phyloP scores from a whole-genome alignment of 2,329 filamentous ascomycete species.

The Aspergillus tubingensis region DNA sequence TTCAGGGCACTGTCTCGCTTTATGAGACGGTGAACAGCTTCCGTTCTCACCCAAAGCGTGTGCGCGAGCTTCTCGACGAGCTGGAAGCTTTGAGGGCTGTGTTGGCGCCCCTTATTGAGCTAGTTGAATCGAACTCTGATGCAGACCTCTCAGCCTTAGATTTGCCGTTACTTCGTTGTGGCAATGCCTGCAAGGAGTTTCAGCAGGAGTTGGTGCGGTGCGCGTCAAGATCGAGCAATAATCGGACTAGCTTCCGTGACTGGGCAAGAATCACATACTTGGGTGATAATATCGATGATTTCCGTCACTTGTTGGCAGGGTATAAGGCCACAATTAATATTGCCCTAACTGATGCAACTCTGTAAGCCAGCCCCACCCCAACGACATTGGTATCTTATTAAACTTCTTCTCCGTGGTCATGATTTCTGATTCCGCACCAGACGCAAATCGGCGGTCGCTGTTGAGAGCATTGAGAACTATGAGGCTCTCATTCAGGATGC shows the following conservation, averaged over 20 bases:
- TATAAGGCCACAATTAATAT: conserved; percentile 49
- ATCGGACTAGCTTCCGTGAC: conserved; percentile 47
- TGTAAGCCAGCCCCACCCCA: conserved; percentile 34
- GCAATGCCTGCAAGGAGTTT: conserved; percentile 48
- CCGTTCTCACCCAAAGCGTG: conserved; percentile 38
- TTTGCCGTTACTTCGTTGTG: conserved; percentile 46
- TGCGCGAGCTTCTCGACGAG: conserved; percentile 47
- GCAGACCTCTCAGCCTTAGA: conserved; percentile 34
- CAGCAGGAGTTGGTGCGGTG: conserved; percentile 40
- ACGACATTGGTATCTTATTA: conserved; percentile 1
- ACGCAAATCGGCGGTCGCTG: conserved; percentile 35
- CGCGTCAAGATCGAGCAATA: conserved; percentile 35
- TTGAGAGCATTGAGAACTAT: conserved; percentile 28
- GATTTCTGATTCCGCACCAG: conserved; percentile 25
- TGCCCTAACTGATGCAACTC: conserved; percentile 43
- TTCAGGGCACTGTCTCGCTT: conserved; percentile 42
- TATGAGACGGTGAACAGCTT: conserved; percentile 43
- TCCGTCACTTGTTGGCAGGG: conserved; percentile 42
- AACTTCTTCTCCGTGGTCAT: neutral
- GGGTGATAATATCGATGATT: conserved; percentile 48
- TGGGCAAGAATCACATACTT: conserved; percentile 51
- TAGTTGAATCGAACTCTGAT: conserved; percentile 28
- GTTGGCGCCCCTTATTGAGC: conserved; percentile 36
- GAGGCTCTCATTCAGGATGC: conserved; percentile 28
- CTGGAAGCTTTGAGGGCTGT: conserved; percentile 43